Evolutionary conservation across 257 asterid species (phyloP).

Genomic region (Verbascum thapsus): DNA sequence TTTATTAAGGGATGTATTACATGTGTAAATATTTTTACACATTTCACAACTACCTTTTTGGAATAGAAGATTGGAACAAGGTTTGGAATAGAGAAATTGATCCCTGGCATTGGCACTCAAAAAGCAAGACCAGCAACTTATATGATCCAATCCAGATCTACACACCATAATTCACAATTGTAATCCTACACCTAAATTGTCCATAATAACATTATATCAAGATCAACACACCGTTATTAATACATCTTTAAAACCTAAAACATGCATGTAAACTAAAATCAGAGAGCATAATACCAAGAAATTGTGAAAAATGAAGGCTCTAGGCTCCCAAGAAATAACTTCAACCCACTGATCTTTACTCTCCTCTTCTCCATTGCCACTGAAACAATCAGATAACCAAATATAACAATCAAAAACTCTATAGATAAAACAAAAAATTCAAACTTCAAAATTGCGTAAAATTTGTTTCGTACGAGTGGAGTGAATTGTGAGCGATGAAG

Average conservation of each 20-base stretch:
- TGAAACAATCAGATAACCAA: constrained; percentile 30
- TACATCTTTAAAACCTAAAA: not conserved
- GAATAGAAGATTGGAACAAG: too few relatives aligned
- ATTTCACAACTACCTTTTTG: too few relatives aligned
- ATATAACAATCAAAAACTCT: not conserved
- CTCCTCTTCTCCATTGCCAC: constrained; percentile 58
- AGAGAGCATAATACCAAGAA: constrained; percentile 73
- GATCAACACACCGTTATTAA: constrained; percentile 27
- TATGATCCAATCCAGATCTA: constrained; percentile 18
- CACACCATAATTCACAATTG: not conserved
- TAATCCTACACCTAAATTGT: constrained; percentile 2
- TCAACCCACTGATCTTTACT: constrained; percentile 90
- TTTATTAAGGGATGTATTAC: too few relatives aligned
- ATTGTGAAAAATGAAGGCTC: constrained; percentile 81
- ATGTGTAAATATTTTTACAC: too few relatives aligned
- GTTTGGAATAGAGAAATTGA: too few relatives aligned
- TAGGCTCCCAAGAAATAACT: constrained; percentile 92
- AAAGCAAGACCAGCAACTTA: not conserved
- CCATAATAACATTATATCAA: constrained; percentile 22
- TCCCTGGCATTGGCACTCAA: constrained; percentile 7
- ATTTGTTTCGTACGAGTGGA: constrained; percentile 47
- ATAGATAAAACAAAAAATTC: not conserved
- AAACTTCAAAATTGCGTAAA: constrained; percentile 28
- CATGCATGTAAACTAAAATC: not conserved
- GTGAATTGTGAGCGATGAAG: constrained; percentile 56